Evolutionary conservation across 345 rosid species (phyloP).

Genomic region (Brassica juncea): DNA sequence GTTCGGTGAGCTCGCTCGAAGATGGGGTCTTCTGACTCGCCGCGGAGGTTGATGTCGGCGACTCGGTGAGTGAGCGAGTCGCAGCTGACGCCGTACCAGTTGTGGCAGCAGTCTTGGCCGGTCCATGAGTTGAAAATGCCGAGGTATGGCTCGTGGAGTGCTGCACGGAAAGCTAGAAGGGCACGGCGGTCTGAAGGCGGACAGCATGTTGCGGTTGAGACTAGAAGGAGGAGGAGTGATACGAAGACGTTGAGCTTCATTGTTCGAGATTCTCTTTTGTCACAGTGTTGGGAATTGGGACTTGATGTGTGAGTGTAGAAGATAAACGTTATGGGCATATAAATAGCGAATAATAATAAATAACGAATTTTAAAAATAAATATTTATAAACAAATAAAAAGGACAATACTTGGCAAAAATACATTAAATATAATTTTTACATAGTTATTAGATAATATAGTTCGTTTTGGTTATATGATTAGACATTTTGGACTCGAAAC

Average conservation of each 20-base stretch:
- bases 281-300: slow-evolving; percentile 33
- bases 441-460: not conserved
- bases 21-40: slow-evolving; percentile 87
- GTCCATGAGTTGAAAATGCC: slow-evolving; percentile 85
- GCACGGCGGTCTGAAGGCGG: slow-evolving; percentile 76
- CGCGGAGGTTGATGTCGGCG: slow-evolving; percentile 88
- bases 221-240: slow-evolving; percentile 38
- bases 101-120: slow-evolving; percentile 80
- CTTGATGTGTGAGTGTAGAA: slow-evolving; percentile 30
- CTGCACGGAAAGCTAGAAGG: slow-evolving; percentile 59
- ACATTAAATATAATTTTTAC: not conserved
- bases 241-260: slow-evolving; percentile 31
- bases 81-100: slow-evolving; percentile 91
- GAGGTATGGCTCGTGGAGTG: slow-evolving; percentile 67
- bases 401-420: slow-evolving; percentile 8
- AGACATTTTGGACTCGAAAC: slow-evolving; percentile 21
- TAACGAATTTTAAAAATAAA: not conserved
- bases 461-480: slow-evolving; percentile 20
- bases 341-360: slow-evolving; percentile 13
- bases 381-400: not conserved
- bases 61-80: slow-evolving; percentile 62
- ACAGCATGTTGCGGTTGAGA: slow-evolving; percentile 54
- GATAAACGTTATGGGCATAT: slow-evolving; percentile 25
- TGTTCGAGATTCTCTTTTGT: slow-evolving; percentile 18
- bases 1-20: slow-evolving; percentile 59